Conservation (phyloP, 2,329 filamentous ascomycete species). For the Arachnomyces sp. region DNA sequence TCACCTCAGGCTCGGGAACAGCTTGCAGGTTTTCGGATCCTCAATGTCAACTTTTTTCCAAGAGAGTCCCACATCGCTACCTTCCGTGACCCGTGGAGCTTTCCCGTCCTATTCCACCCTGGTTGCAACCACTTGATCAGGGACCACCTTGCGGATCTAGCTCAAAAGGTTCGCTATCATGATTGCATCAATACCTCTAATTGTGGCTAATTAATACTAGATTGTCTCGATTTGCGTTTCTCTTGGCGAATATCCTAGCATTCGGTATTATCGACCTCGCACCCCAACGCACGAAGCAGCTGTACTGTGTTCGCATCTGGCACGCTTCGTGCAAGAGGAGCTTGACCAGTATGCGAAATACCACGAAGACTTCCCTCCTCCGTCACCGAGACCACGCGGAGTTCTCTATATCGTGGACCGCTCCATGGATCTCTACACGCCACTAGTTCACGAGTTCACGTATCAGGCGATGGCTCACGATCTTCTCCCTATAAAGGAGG, state of each 20-base stretch:
- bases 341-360: slow-evolving; percentile 81
- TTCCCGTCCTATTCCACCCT: slow-evolving; percentile 84
- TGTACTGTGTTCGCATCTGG: slow-evolving; percentile 79
- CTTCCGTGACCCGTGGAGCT: slow-evolving; percentile 92
- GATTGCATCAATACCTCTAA: slow-evolving; percentile 10
- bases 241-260: slow-evolving; percentile 85
- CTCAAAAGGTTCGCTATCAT: slow-evolving; percentile 62
- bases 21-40: slow-evolving; percentile 70
- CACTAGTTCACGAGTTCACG: slow-evolving; percentile 89
- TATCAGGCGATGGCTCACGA: slow-evolving; percentile 99
- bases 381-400: slow-evolving; percentile 63
- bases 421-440: slow-evolving; percentile 84
- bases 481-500: slow-evolving; percentile 76
- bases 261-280: slow-evolving; percentile 78
- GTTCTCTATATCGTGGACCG: slow-evolving; percentile 82
- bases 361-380: slow-evolving; percentile 74
- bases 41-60: slow-evolving; percentile 83
- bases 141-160: slow-evolving; percentile 72
- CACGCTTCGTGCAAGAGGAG: slow-evolving; percentile 83
- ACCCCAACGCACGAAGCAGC: slow-evolving; percentile 74
- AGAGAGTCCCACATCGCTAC: slow-evolving; percentile 86
- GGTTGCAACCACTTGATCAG: slow-evolving; percentile 76
- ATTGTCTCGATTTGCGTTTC: slow-evolving; percentile 82
- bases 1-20: slow-evolving; percentile 61
- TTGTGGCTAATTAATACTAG: slow-evolving; percentile 33